Conservation (phyloP, 2,329 filamentous ascomycete genomes). For the Xylaria digitata region DNA sequence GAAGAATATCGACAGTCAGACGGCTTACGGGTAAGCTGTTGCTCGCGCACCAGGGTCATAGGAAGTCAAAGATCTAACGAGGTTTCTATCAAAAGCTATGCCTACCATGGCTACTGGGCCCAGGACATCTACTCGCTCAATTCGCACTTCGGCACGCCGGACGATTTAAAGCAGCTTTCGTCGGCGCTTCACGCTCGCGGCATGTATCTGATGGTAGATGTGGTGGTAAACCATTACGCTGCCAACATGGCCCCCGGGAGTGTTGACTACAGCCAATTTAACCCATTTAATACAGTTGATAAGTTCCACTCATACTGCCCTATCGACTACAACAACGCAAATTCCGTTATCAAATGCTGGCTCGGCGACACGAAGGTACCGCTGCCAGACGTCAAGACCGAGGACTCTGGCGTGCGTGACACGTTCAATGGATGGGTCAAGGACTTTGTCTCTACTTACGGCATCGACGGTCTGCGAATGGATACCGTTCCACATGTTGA, state of each 20-base stretch:
- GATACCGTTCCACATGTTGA: conserved; percentile 63
- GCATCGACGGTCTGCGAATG: conserved; percentile 63
- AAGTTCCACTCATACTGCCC: conserved; percentile 69
- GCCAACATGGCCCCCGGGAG: conserved; percentile 57
- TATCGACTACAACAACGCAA: conserved; percentile 61
- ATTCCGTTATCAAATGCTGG: conserved; percentile 59
- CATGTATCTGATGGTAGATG: conserved; percentile 72
- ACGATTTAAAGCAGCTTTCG: conserved; percentile 62
- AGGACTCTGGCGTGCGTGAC: conserved; percentile 55
- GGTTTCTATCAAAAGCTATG: conserved; percentile 43
- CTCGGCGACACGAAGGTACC: conserved; percentile 60
- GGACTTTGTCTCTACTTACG: conserved; percentile 61
- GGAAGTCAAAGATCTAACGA: conserved; percentile 5
- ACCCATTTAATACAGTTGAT: conserved; percentile 64
- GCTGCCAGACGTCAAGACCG: conserved; percentile 60
- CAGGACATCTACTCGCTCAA: conserved; percentile 65
- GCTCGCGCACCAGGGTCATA: not conserved
- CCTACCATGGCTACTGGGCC: conserved; percentile 65
- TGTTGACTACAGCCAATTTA: conserved; percentile 66
- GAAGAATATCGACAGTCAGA: conserved; percentile 54
- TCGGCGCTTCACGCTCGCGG: conserved; percentile 62
- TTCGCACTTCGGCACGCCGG: conserved; percentile 69
- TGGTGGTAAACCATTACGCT: conserved; percentile 69
- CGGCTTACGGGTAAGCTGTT: conserved; percentile 52
- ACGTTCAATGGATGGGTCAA: conserved; percentile 62